A percentile compares a stretch with the other conserved stretches of the same genome.
These are phyloP conservation scores for Lactifluus rugatus DNA, from an alignment of 768 basidiomycete genomes.

Conservation along the genomic window DNA sequence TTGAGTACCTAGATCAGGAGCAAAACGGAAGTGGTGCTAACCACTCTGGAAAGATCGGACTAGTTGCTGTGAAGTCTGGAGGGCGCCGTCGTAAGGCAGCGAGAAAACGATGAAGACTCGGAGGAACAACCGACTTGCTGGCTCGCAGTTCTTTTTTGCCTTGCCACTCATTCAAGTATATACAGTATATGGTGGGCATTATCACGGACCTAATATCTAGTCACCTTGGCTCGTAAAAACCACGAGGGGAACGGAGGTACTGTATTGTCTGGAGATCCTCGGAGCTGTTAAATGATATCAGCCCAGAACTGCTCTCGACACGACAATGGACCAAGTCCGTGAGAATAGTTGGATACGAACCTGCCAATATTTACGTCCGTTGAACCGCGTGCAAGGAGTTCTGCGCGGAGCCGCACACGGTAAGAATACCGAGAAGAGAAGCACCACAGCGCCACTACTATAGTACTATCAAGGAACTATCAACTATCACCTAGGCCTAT, in stretches of 20 bases:
- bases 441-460: not conserved
- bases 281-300: not conserved
- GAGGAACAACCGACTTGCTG: not conserved
- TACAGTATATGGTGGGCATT: not conserved
- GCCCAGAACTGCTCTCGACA: too few relatives aligned
- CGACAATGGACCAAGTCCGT: too few relatives aligned
- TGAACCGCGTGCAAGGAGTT: not conserved
- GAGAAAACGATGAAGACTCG: slow-evolving; percentile 34
- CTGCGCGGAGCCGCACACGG: not conserved
- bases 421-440: not conserved
- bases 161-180: not conserved
- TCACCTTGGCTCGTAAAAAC: not conserved
- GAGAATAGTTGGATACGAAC: not conserved
- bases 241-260: not conserved
- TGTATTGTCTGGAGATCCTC: not conserved
- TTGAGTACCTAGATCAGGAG: slow-evolving; percentile 29
- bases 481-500: too few relatives aligned
- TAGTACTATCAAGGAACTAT: not conserved
- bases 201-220: not conserved
- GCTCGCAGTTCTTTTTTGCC: not conserved
- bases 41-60: slow-evolving; percentile 24
- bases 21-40: slow-evolving; percentile 22
- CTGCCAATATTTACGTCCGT: too few relatives aligned
- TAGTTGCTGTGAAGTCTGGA: slow-evolving; percentile 43
- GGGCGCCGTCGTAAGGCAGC: slow-evolving; percentile 55